A percentile compares a stretch with the other conserved stretches of the same genome.
Conservation (phyloP, 371 early-diverging fungal genomes). For the Mucor lusitanicus region DNA sequence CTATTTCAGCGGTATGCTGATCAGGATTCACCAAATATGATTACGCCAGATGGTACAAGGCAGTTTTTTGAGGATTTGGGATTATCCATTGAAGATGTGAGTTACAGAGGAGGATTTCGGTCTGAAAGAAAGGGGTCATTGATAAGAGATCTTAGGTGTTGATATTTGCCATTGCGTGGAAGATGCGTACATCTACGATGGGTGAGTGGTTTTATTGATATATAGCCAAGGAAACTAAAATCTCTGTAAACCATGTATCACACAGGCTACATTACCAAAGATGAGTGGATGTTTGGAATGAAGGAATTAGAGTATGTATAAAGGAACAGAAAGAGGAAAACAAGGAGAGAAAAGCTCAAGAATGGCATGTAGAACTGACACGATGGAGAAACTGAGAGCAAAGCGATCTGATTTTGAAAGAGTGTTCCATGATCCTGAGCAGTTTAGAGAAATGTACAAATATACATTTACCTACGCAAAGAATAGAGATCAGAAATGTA, state of each 20-base stretch:
- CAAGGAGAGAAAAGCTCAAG: not conserved
- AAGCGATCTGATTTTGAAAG: slow-evolving; percentile 47
- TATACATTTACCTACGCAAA: slow-evolving; percentile 73
- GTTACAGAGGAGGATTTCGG: not conserved
- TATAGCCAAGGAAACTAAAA: no score
- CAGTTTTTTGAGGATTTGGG: slow-evolving; percentile 48
- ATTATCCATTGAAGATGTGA: slow-evolving; percentile 45
- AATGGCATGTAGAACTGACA: slow-evolving; percentile 51
- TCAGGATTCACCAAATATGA: slow-evolving; percentile 37
- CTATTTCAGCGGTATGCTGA: slow-evolving; percentile 44
- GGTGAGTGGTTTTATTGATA: slow-evolving; percentile 16
- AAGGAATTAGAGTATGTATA: slow-evolving; percentile 49
- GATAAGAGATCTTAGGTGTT: slow-evolving; percentile 39
- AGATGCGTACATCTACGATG: slow-evolving; percentile 63
- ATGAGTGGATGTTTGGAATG: slow-evolving; percentile 74
- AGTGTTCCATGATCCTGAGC: slow-evolving; percentile 43
- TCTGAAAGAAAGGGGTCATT: not conserved
- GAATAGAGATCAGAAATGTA: slow-evolving; percentile 67
- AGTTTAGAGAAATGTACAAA: slow-evolving; percentile 67
- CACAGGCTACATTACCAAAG: slow-evolving; percentile 61
- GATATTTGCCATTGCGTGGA: slow-evolving; percentile 65
- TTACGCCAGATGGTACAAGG: slow-evolving; percentile 43
- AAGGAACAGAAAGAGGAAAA: not conserved
- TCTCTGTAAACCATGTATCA: not conserved
- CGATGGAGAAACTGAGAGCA: slow-evolving; percentile 47